These are phyloP conservation scores for Plenodomus tracheiphilus DNA, from an alignment of 2,329 filamentous ascomycete genomes.

Conservation along the genomic window DNA sequence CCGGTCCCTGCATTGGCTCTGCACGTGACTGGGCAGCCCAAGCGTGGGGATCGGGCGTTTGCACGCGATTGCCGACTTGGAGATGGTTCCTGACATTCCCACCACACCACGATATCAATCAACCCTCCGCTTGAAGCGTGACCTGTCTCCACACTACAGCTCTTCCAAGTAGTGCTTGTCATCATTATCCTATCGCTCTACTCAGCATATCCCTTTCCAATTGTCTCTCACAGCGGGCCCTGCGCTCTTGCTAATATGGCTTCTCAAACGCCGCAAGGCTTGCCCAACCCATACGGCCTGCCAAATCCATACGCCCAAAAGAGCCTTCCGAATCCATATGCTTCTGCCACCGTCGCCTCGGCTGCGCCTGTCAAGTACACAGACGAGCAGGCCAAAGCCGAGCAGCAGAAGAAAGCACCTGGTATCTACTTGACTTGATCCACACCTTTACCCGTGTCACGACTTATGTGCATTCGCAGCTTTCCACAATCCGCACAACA, in stretches of 20 bases:
- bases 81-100: slow-evolving; percentile 3
- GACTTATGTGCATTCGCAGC: slow-evolving; percentile 35
- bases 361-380: slow-evolving; percentile 33
- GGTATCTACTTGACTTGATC: slow-evolving; percentile 36
- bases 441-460: slow-evolving; percentile 21
- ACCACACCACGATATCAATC: background rate
- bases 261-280: slow-evolving; percentile 26
- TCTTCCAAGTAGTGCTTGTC: background rate
- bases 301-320: slow-evolving; percentile 32
- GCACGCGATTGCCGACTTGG: slow-evolving; percentile 3
- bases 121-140: background rate
- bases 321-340: slow-evolving; percentile 35
- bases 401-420: slow-evolving; percentile 37
- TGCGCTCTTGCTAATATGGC: slow-evolving; percentile 20
- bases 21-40: slow-evolving; percentile 11
- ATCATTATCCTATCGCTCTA: background rate
- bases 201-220: background rate
- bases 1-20: slow-evolving; percentile 13
- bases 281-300: slow-evolving; percentile 31
- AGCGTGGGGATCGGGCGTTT: slow-evolving; percentile 11
- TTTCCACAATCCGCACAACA: slow-evolving; percentile 39
- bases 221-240: background rate
- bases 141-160: background rate
- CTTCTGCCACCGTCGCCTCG: slow-evolving; percentile 28
- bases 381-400: slow-evolving; percentile 37